phyloP scores from a whole-genome alignment of 2,329 filamentous ascomycete species.

The Colletotrichum orbiculare region DNA sequence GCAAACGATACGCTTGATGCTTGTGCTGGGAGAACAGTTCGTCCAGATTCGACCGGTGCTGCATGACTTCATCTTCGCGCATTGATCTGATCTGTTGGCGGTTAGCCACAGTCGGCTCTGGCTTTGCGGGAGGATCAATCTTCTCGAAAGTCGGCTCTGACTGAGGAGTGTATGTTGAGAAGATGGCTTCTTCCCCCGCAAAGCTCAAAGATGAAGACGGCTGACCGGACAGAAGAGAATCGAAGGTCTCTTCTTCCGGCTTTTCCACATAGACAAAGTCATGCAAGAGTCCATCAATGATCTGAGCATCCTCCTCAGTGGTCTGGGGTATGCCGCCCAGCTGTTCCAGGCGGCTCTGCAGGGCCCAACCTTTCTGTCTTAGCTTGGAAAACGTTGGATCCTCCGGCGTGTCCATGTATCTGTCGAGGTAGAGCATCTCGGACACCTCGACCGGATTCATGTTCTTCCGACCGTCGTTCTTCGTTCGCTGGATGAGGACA shows the following conservation, averaged over 20 bases:
- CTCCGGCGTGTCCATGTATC: slow-evolving; percentile 79
- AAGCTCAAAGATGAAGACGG: slow-evolving; percentile 31
- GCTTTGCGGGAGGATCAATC: slow-evolving; percentile 2
- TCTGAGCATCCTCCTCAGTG: slow-evolving; percentile 24
- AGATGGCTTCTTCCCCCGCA: slow-evolving; percentile 18
- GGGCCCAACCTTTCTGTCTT: slow-evolving; percentile 79
- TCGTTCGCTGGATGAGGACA: slow-evolving; percentile 86
- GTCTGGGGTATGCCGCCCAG: slow-evolving; percentile 46
- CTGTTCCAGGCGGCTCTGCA: slow-evolving; percentile 71
- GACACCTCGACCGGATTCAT: slow-evolving; percentile 82
- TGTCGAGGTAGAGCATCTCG: slow-evolving; percentile 85
- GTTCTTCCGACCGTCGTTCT: slow-evolving; percentile 80
- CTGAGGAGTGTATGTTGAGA: slow-evolving; percentile 17
- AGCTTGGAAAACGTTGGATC: slow-evolving; percentile 71
- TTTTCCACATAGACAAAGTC: slow-evolving; percentile 26
- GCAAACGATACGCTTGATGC: slow-evolving; percentile 80
- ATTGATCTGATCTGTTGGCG: slow-evolving; percentile 53
- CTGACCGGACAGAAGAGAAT: slow-evolving; percentile 21
- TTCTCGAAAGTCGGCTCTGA: slow-evolving; percentile 9
- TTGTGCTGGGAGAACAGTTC: slow-evolving; percentile 72
- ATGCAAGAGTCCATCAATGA: slow-evolving; percentile 19
- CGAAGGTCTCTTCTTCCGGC: not conserved
- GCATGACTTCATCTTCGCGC: slow-evolving; percentile 53
- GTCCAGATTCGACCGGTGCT: slow-evolving; percentile 45
- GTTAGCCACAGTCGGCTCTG: not conserved